phyloP scores from a whole-genome alignment of 1,284 basidiomycete genomes.

The Leccinum solheimii region DNA sequence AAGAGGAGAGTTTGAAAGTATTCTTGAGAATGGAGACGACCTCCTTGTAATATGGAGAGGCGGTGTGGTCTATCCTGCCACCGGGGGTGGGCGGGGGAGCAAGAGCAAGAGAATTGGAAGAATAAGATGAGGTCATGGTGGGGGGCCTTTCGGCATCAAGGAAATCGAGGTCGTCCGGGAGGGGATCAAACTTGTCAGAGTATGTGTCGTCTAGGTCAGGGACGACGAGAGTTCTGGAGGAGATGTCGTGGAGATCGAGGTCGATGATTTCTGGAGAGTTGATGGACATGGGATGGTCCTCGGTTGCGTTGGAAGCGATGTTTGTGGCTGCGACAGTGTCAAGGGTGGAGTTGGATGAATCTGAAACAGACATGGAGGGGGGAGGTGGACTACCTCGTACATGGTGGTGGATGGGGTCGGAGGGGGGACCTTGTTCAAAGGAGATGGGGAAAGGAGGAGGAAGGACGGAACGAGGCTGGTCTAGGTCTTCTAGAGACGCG shows the following conservation, averaged over 20 bases:
- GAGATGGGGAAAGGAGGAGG: slow-evolving; percentile 8
- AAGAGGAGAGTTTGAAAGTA: slow-evolving; percentile 69
- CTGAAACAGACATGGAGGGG: slow-evolving; percentile 19
- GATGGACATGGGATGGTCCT: slow-evolving; percentile 5
- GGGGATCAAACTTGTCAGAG: slow-evolving; percentile 31
- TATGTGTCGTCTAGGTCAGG: slow-evolving; percentile 34
- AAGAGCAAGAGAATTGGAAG: slow-evolving; percentile 1
- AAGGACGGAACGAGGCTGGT: background rate
- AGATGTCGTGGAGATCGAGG: slow-evolving; percentile 22
- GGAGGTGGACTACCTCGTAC: slow-evolving; percentile 11
- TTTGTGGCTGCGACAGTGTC: background rate
- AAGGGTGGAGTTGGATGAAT: slow-evolving; percentile 18
- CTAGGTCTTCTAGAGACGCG: slow-evolving; percentile 3
- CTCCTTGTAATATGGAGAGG: slow-evolving; percentile 52
- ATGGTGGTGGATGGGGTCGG: background rate
- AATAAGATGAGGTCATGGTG: slow-evolving; percentile 1
- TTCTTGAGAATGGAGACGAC: slow-evolving; percentile 61
- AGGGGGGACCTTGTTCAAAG: background rate
- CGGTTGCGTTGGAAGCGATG: background rate
- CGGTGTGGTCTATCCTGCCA: background rate
- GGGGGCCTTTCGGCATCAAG: slow-evolving; percentile 13
- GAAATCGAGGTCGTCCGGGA: slow-evolving; percentile 21
- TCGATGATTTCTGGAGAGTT: slow-evolving; percentile 15
- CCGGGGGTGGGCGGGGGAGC: slow-evolving; percentile 3
- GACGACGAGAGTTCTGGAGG: slow-evolving; percentile 19